A percentile compares a stretch with the other conserved stretches of the same genome.
phyloP scores from a whole-genome alignment of 805 yeast species.

The Starmerella tilneyi region DNA sequence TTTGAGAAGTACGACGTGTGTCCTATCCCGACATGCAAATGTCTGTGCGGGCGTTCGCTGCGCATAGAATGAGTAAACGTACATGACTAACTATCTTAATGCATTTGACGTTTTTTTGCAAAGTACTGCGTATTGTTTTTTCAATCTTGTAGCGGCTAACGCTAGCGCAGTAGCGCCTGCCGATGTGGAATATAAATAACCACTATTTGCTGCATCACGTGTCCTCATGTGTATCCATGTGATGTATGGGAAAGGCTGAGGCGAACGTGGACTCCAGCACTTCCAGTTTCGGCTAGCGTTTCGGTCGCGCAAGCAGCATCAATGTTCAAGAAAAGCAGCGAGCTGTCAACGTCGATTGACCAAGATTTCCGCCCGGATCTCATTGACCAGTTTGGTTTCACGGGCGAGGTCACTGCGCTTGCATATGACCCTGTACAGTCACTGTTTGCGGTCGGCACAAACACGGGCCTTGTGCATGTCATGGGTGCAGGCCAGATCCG shows the following conservation, averaged over 20 bases:
- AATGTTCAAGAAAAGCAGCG: conserved; percentile 23
- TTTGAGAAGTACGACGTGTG: conserved; percentile 76
- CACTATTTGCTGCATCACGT: too few relatives aligned
- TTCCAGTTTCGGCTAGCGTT: neutral
- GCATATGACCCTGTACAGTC: conserved; percentile 87
- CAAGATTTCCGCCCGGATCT: conserved; percentile 26
- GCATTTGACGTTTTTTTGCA: neutral
- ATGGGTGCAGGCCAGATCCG: conserved; percentile 79
- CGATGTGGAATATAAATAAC: too few relatives aligned
- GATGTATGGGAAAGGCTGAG: too few relatives aligned
- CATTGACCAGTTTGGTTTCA: conserved; percentile 44
- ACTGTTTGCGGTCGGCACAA: conserved; percentile 70
- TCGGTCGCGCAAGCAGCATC: neutral
- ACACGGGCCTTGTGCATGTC: conserved; percentile 57
- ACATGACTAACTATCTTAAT: neutral
- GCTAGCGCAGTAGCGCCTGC: too few relatives aligned
- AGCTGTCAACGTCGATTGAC: conserved; percentile 25
- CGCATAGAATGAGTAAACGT: neutral
- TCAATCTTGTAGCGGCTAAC: neutral
- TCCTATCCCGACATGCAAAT: conserved; percentile 88
- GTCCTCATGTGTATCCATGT: too few relatives aligned
- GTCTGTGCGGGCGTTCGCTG: conserved; percentile 46
- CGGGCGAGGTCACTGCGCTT: conserved; percentile 53
- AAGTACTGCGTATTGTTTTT: too few relatives aligned
- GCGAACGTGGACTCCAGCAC: too few relatives aligned